Evolutionary conservation across 257 asterid species (phyloP).

Genomic region (Linaria vulgaris): DNA sequence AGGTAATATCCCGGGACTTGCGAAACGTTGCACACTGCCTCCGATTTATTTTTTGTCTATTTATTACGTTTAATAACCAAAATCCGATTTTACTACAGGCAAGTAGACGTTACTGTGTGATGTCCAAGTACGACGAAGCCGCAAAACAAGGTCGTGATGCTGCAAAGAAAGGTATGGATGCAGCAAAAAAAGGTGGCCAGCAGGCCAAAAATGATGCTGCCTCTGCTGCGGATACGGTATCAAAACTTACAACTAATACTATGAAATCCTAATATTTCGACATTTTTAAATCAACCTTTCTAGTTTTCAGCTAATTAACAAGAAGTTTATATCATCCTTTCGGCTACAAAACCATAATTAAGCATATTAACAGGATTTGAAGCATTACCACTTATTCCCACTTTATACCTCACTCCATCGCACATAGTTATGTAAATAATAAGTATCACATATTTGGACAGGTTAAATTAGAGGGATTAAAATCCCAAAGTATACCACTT

Average conservation of each 20-base stretch:
- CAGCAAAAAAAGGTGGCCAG: conserved; percentile 51
- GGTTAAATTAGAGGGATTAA: too few relatives aligned
- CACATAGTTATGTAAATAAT: too few relatives aligned
- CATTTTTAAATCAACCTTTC: background rate
- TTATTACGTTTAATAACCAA: too few relatives aligned
- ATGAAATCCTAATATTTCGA: too few relatives aligned
- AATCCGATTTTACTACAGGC: too few relatives aligned
- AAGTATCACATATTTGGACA: too few relatives aligned
- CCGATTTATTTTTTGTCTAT: too few relatives aligned
- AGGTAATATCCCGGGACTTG: too few relatives aligned
- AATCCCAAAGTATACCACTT: too few relatives aligned
- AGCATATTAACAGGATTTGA: background rate
- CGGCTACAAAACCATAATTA: background rate
- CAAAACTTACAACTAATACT: background rate
- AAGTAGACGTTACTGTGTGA: conserved; percentile 28
- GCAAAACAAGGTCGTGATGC: conserved; percentile 49
- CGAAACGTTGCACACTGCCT: too few relatives aligned
- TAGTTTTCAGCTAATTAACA: background rate
- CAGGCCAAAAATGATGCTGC: conserved; percentile 46
- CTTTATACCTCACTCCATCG: too few relatives aligned
- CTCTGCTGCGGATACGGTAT: conserved; percentile 43
- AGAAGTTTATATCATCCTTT: background rate
- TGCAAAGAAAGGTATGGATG: conserved; percentile 49
- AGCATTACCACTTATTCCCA: background rate
- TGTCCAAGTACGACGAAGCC: conserved; percentile 44